A percentile compares a stretch with the other conserved stretches of the same genome.
These are phyloP conservation scores for Penicillium sp. DNA, from an alignment of 2,329 filamentous ascomycete genomes.

Conservation along the genomic window DNA sequence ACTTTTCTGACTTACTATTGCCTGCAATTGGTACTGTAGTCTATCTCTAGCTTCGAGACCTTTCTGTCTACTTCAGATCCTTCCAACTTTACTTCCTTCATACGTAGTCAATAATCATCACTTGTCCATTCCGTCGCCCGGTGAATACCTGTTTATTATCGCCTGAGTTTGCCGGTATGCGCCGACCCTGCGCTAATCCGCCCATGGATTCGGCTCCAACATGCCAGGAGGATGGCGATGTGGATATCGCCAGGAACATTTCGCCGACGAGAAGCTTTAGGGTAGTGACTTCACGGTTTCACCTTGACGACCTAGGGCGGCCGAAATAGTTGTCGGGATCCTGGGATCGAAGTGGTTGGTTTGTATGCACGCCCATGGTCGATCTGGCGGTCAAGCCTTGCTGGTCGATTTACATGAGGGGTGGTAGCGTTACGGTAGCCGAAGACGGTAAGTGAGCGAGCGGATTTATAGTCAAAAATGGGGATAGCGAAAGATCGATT, in stretches of 20 bases:
- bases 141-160: not conserved
- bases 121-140: not conserved
- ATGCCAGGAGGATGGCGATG: conserved; percentile 5
- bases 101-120: conserved; percentile 3
- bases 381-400: conserved; percentile 20
- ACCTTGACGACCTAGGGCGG: conserved; percentile 14
- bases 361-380: conserved; percentile 20
- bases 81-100: not conserved
- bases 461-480: not conserved
- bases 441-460: not conserved
- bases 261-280: conserved; percentile 19
- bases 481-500: not conserved
- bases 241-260: conserved; percentile 30
- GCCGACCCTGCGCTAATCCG: conserved; percentile 11
- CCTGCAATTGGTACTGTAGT: not conserved
- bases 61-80: not conserved
- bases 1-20: not conserved
- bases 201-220: conserved; percentile 7
- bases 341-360: conserved; percentile 11
- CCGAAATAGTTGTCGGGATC: not conserved
- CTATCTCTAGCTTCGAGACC: not conserved
- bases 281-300: conserved; percentile 30
- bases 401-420: not conserved
- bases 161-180: conserved; percentile 19
- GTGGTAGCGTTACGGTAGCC: not conserved